A percentile compares a stretch with the other conserved stretches of the same genome.
These are phyloP conservation scores for Scorias spongiosa DNA, from an alignment of 2,329 filamentous ascomycete species.

Conservation along the genomic window DNA sequence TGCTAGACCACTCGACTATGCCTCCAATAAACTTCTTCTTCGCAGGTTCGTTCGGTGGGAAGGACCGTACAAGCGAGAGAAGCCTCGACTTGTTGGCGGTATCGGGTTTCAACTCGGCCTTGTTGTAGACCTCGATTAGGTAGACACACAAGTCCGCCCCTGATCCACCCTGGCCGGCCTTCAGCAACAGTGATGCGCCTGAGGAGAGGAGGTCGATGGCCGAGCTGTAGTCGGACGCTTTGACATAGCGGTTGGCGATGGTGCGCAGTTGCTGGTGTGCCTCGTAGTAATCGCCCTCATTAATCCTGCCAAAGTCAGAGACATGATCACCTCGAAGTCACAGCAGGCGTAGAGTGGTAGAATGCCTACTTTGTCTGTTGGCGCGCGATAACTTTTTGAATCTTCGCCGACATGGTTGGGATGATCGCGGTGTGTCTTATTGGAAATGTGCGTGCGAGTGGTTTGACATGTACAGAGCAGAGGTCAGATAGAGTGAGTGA, in stretches of 20 bases:
- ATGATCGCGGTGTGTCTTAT: no score
- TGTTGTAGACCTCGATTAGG: constrained; percentile 79
- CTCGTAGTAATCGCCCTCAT: constrained; percentile 90
- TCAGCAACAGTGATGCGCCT: constrained; percentile 72
- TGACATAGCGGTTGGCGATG: constrained; percentile 85
- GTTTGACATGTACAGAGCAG: no score
- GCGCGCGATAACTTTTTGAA: constrained; percentile 56
- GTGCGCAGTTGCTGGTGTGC: constrained; percentile 96
- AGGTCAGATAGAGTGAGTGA: no score
- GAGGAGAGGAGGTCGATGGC: constrained; percentile 76
- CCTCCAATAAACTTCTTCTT: constrained; percentile 85
- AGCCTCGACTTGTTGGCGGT: constrained; percentile 57
- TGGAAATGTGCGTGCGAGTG: no score
- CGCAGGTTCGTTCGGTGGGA: constrained; percentile 70
- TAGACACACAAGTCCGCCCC: constrained; percentile 81
- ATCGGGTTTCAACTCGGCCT: constrained; percentile 67
- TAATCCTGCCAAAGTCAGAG: constrained; percentile 44
- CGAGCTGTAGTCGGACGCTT: constrained; percentile 66
- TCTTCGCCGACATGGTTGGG: constrained; percentile 32
- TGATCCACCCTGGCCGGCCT: constrained; percentile 84
- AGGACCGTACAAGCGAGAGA: constrained; percentile 64
- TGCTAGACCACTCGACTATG: constrained; percentile 77
- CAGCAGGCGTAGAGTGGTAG: neutral
- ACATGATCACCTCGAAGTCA: constrained; percentile 6
- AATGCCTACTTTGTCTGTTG: constrained; percentile 57